Percentiles rank a stretch among this genome's conserved stretches.
These are phyloP conservation scores for Fraxinus excelsior DNA, from an alignment of 257 asterid species.

Conservation along the genomic window DNA sequence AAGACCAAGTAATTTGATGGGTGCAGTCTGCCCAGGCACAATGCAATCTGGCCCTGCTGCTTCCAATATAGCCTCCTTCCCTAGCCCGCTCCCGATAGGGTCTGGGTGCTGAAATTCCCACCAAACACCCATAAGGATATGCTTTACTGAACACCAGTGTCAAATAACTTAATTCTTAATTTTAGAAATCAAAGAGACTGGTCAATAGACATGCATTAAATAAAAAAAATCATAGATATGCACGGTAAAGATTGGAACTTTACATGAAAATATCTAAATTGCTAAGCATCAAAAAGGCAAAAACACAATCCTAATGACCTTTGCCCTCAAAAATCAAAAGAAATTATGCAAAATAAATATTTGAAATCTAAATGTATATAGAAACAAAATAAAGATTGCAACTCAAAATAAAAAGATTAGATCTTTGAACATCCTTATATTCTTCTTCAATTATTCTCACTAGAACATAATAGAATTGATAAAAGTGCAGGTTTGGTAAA, in stretches of 20 bases:
- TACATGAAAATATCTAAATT: conserved; percentile 1
- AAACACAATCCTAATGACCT: neutral
- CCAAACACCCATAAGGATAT: neutral
- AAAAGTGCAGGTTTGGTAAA: too few relatives aligned
- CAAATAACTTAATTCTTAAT: neutral
- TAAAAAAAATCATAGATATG: too few relatives aligned
- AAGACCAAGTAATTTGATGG: conserved; percentile 79
- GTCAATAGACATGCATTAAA: too few relatives aligned
- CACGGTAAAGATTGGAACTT: neutral
- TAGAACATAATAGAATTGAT: neutral
- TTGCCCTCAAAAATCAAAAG: neutral
- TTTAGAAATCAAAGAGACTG: neutral
- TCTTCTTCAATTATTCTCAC: neutral
- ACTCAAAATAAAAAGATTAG: neutral
- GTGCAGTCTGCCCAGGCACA: conserved; percentile 80
- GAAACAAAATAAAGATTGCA: neutral
- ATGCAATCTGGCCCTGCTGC: conserved; percentile 97
- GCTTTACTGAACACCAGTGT: neutral
- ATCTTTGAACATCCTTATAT: neutral
- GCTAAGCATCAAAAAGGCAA: neutral
- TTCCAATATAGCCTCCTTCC: conserved; percentile 79
- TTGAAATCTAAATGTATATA: neutral
- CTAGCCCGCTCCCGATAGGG: conserved; percentile 74
- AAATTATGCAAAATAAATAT: neutral
- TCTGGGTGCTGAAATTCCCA: conserved; percentile 37